phyloP scores from a whole-genome alignment of 1,284 basidiomycete genomes.

The Austroboletus niveus region DNA sequence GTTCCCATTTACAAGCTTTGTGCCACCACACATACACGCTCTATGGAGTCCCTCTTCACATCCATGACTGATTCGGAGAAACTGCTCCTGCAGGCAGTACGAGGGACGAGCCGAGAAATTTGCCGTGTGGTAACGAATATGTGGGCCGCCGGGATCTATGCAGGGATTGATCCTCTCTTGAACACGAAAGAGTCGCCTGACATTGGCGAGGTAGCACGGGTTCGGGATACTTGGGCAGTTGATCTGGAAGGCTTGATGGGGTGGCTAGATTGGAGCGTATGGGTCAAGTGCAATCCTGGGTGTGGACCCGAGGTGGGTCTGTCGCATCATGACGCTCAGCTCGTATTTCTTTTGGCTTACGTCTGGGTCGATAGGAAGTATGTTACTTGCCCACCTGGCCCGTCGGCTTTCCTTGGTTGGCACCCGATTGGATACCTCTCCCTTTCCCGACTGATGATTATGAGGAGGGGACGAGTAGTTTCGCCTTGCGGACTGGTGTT shows the following conservation, averaged over 20 bases:
- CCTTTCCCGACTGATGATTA: too few relatives aligned
- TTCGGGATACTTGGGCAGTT: slow-evolving; percentile 24
- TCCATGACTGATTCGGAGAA: slow-evolving; percentile 38
- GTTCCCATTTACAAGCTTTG: slow-evolving; percentile 30
- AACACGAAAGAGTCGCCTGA: slow-evolving; percentile 17
- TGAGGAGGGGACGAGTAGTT: too few relatives aligned
- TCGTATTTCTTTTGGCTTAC: too few relatives aligned
- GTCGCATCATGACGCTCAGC: background rate
- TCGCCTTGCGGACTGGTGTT: too few relatives aligned
- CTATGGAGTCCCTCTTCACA: slow-evolving; percentile 6
- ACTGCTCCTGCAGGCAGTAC: slow-evolving; percentile 34
- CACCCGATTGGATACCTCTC: too few relatives aligned
- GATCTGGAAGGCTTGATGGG: slow-evolving; percentile 32
- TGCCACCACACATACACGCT: slow-evolving; percentile 34
- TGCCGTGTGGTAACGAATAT: too few relatives aligned
- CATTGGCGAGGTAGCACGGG: background rate
- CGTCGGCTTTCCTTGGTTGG: background rate
- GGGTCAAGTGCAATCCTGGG: slow-evolving; percentile 38
- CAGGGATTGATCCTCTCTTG: slow-evolving; percentile 8
- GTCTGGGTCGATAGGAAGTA: background rate
- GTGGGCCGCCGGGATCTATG: too few relatives aligned
- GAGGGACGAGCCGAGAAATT: slow-evolving; percentile 28
- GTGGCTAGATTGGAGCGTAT: slow-evolving; percentile 45
- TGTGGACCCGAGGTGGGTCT: slow-evolving; percentile 34
- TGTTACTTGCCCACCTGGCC: background rate